Evolutionary conservation across 140 eudicot genomes (phyloP).

Genomic region (Eryngium alpinum): DNA sequence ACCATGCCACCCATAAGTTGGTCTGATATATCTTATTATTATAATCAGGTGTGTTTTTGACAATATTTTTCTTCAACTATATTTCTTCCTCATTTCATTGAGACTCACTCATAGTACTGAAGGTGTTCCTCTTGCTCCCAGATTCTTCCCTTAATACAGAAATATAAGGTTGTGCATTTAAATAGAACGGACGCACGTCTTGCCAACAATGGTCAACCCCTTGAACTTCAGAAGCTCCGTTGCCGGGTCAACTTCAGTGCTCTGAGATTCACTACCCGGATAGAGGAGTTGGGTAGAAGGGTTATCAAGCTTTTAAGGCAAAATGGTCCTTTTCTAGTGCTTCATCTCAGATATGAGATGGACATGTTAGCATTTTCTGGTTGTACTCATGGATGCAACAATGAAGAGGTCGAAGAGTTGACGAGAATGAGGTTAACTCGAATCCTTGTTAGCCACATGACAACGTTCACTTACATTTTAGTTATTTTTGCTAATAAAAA

Average conservation of each 20-base stretch:
- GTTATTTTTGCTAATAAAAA: no score
- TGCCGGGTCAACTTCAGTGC: conserved; percentile 19
- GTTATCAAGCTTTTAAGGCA: conserved; percentile 19
- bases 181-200: conserved; percentile 20
- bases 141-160: conserved; percentile 21
- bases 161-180: conserved; percentile 17
- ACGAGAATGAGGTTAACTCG: conserved; percentile 90
- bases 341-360: conserved; percentile 60
- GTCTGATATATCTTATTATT: conserved; percentile 19
- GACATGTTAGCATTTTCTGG: conserved; percentile 97
- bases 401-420: conserved; percentile 76
- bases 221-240: conserved; percentile 17
- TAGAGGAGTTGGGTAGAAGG: conserved; percentile 24
- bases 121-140: conserved; percentile 8
- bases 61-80: background rate
- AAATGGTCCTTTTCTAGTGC: conserved; percentile 22
- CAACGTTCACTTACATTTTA: no score
- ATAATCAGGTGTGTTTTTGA: conserved; percentile 9
- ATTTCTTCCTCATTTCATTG: background rate
- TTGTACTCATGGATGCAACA: conserved; percentile 83
- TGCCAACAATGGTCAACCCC: conserved; percentile 17
- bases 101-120: background rate
- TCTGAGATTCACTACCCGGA: conserved; percentile 20
- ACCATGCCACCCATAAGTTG: conserved; percentile 23
- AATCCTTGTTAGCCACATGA: no score